phyloP scores from a whole-genome alignment of 108 stramenopile genomes.

The Skeletonema menzelii region DNA sequence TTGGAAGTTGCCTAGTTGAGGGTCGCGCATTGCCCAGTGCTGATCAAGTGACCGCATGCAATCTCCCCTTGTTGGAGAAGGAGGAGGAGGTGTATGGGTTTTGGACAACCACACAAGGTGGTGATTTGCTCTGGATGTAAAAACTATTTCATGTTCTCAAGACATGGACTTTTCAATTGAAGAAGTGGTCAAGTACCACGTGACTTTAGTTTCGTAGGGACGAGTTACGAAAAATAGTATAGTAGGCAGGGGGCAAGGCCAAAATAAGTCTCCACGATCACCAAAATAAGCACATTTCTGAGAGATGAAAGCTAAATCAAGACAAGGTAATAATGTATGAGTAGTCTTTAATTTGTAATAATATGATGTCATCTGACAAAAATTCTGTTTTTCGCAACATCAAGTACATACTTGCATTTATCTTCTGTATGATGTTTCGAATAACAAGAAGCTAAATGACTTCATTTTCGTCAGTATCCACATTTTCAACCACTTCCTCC shows the following conservation, averaged over 20 bases:
- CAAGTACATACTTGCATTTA: no score
- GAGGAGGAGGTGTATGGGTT: constrained; percentile 11
- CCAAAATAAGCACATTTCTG: neutral
- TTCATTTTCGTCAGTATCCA: neutral
- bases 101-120: neutral
- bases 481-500: neutral
- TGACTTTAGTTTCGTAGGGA: neutral
- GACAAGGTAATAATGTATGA: neutral
- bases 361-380: neutral
- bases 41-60: constrained; percentile 4
- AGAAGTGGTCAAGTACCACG: neutral
- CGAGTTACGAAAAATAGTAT: neutral
- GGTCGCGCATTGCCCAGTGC: constrained; percentile 12
- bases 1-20: constrained; percentile 10
- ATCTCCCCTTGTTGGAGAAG: constrained; percentile 1
- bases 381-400: neutral
- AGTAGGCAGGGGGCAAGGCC: neutral
- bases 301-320: neutral
- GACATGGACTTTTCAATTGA: neutral
- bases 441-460: neutral
- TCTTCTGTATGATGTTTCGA: neutral
- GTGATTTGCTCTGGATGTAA: neutral
- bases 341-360: neutral
- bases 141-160: neutral
- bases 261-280: neutral